Base-by-base conservation (phyloP, 2,329 filamentous ascomycete species). In the Aspergillus puulaauensis region DNA sequence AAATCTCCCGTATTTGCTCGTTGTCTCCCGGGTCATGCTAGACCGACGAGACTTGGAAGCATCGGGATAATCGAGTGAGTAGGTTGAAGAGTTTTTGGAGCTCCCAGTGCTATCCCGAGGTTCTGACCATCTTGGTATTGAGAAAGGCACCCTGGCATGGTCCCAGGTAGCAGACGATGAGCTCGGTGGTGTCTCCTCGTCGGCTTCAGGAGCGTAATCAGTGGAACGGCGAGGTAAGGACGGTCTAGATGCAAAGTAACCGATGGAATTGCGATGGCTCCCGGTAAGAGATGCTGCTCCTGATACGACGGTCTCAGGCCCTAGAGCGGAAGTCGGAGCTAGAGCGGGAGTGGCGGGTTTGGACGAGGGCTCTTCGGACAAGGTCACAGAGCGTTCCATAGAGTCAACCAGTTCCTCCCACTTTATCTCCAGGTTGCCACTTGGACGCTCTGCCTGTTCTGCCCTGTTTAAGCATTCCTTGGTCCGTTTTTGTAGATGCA, bases 361-460 rank as follows among this genome's bases (percentile, higher is more conserved):
- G 54, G 71, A 47, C 8, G 56, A 68, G 49, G 60, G 68, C 33
- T 78, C 76, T 8, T 77, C 75, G 51, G 75, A 74, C 44, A 77
- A 75, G 9, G 74, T 78, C 31, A 68, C 69, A 17, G 69, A 69
- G 54, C 73, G 73, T 62, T 79, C 79, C 70, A 80, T 78, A 23
- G 79, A 77, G 48, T 78, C 76, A 14, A 80, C 76, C 33, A 80
- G 63, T 63, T 79, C 77, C 62, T 81, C 78, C 79, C 79, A 81
- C 57, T 80, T 79, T 52, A 77, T 65, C 60, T 80, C 77, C 2
- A 79, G 72, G 27, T 68, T 74, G 15, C 75, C 77, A 57, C 70
- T 79, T 11, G 79, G 79, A 39, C 77, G 72, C 62, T 80, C 79
- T 4, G 79, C 79, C 64, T 77, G 77, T 60, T 81, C 79, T 3